Percentiles rank a stretch among this genome's conserved stretches.
These are phyloP conservation scores for Cyathus olla DNA, from an alignment of 1,284 basidiomycete genomes.

Conservation along the genomic window DNA sequence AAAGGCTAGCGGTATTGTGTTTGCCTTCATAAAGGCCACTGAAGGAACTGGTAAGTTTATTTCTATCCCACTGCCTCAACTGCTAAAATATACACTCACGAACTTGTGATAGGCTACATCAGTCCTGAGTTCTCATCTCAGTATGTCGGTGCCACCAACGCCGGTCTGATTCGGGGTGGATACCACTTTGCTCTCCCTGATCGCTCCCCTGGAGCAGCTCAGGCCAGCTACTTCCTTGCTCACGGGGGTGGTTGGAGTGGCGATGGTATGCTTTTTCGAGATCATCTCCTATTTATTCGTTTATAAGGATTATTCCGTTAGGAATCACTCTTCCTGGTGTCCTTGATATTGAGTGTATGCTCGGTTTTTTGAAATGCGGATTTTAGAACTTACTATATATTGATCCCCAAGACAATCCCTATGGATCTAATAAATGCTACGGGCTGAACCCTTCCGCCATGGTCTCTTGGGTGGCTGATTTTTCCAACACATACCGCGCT, in stretches of 20 bases:
- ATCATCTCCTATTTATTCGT: too few relatives aligned
- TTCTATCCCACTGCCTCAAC: background rate
- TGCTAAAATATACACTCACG: background rate
- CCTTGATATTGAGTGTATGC: constrained; percentile 6
- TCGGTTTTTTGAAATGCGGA: too few relatives aligned
- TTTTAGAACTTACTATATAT: too few relatives aligned
- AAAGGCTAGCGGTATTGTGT: background rate
- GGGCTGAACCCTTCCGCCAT: constrained; percentile 63
- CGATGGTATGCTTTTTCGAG: background rate
- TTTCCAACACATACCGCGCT: constrained; percentile 71
- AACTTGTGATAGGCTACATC: background rate
- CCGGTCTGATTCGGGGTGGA: constrained; percentile 60
- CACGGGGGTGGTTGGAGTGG: constrained; percentile 5
- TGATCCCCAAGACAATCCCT: constrained; percentile 66
- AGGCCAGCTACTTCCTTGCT: constrained; percentile 64
- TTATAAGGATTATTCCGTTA: too few relatives aligned
- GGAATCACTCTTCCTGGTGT: constrained; percentile 5
- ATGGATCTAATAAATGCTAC: constrained; percentile 66
- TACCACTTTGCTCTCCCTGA: constrained; percentile 69
- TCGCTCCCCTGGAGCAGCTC: constrained; percentile 56
- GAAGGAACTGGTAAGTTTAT: background rate
- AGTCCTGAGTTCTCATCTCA: constrained; percentile 48
- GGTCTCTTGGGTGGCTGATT: constrained; percentile 73
- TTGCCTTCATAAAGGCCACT: background rate
- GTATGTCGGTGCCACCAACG: constrained; percentile 61